These are phyloP conservation scores for Kalmanozyma brasiliensis DNA, from an alignment of 1,284 basidiomycete genomes.

Conservation along the genomic window DNA sequence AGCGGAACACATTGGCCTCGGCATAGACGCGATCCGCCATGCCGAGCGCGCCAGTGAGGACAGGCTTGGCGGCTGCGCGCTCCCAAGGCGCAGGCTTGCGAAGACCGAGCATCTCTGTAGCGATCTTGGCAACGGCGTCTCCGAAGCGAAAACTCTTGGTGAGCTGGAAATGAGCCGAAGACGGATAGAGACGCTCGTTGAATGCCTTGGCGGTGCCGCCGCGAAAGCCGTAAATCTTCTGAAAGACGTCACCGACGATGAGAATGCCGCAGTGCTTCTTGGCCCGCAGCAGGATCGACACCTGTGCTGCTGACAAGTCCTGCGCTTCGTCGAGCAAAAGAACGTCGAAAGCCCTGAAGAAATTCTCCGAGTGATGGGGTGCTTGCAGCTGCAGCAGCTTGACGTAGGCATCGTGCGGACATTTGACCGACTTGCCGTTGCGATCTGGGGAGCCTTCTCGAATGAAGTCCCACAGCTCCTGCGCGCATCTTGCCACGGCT, in stretches of 20 bases:
- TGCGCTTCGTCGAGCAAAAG: constrained; percentile 63
- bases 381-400: constrained; percentile 59
- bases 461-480: constrained; percentile 56
- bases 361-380: constrained; percentile 37
- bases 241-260: constrained; percentile 62
- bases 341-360: constrained; percentile 54
- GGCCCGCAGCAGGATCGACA: constrained; percentile 53
- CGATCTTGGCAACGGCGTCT: constrained; percentile 50
- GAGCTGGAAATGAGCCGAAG: constrained; percentile 51
- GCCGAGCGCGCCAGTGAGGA: constrained; percentile 42
- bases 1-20: constrained; percentile 31
- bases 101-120: constrained; percentile 51
- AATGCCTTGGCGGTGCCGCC: constrained; percentile 60
- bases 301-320: constrained; percentile 61
- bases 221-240: constrained; percentile 65
- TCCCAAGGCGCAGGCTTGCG: constrained; percentile 56
- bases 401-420: constrained; percentile 64
- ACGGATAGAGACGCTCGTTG: constrained; percentile 55
- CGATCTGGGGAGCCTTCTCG: constrained; percentile 33
- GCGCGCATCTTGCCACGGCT: constrained; percentile 41
- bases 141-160: constrained; percentile 64
- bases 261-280: constrained; percentile 57
- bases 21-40: constrained; percentile 40
- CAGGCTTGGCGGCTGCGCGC: constrained; percentile 23
- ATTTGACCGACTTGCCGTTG: constrained; percentile 43